These are phyloP conservation scores for Aphanomyces cochlioides DNA, from an alignment of 352 stramenopile species.

Conservation along the genomic window DNA sequence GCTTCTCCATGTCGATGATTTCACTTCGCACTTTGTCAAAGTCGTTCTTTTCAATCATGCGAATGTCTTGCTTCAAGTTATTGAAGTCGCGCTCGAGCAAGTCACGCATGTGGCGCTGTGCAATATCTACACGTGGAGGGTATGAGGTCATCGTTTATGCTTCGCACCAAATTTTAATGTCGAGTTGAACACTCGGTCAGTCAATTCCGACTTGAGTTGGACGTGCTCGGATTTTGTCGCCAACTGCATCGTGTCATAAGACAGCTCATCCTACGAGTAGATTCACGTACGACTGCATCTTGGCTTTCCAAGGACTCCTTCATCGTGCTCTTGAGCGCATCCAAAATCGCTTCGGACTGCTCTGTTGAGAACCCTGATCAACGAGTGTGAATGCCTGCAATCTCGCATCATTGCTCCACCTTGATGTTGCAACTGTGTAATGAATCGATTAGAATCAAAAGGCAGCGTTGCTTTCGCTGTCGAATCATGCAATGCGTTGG, in stretches of 20 bases:
- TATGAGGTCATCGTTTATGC: not conserved
- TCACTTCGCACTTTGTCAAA: slow-evolving; percentile 87
- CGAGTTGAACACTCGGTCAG: slow-evolving; percentile 85
- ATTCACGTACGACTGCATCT: slow-evolving; percentile 52
- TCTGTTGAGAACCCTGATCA: slow-evolving; percentile 53
- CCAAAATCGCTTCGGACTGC: slow-evolving; percentile 73
- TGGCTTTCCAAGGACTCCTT: slow-evolving; percentile 69
- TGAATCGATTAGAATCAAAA: slow-evolving; percentile 21
- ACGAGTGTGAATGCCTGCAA: too few relatives aligned
- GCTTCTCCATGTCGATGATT: slow-evolving; percentile 83
- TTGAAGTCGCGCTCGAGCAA: slow-evolving; percentile 86
- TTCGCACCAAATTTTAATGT: slow-evolving; percentile 80
- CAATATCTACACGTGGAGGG: slow-evolving; percentile 56
- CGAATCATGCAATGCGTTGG: too few relatives aligned
- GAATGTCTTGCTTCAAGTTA: slow-evolving; percentile 86
- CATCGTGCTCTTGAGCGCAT: slow-evolving; percentile 83
- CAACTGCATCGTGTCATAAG: slow-evolving; percentile 41
- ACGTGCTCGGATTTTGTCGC: slow-evolving; percentile 85
- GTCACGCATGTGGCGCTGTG: slow-evolving; percentile 83
- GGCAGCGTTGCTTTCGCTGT: not conserved
- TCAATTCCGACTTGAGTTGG: slow-evolving; percentile 79
- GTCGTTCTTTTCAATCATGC: slow-evolving; percentile 87
- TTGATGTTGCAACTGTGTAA: slow-evolving; percentile 26
- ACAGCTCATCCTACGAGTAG: not conserved
- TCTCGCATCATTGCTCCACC: not conserved